Conservation (phyloP, 1,284 basidiomycete species). For the Sporisorium graminicola region DNA sequence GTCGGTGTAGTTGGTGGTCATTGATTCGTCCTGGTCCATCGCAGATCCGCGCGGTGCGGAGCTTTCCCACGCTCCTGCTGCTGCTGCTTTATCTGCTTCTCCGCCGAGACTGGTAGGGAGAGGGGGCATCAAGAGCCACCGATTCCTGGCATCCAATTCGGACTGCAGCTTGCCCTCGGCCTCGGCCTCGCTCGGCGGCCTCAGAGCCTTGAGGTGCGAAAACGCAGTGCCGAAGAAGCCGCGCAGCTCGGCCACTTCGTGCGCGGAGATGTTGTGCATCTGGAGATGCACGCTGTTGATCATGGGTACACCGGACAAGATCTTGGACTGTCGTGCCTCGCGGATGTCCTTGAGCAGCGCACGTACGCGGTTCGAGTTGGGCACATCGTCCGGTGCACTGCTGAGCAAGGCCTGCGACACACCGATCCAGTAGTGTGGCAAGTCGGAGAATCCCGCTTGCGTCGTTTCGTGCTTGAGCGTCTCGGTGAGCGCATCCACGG, state of each 20-base stretch:
- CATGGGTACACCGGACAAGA: conserved; percentile 80
- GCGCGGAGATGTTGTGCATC: conserved; percentile 67
- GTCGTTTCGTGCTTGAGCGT: conserved; percentile 66
- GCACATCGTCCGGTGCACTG: conserved; percentile 84
- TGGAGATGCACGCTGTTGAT: conserved; percentile 73
- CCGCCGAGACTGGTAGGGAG: conserved; percentile 7
- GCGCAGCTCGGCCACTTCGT: conserved; percentile 65
- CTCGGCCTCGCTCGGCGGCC: conserved; percentile 29
- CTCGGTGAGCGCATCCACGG: conserved; percentile 82
- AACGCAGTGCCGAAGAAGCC: conserved; percentile 65
- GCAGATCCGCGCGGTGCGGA: not conserved
- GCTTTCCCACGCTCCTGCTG: not conserved
- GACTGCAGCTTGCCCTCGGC: conserved; percentile 25
- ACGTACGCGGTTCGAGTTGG: conserved; percentile 83
- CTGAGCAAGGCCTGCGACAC: conserved; percentile 27
- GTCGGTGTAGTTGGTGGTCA: conserved; percentile 3
- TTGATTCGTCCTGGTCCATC: conserved; percentile 19
- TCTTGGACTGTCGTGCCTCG: conserved; percentile 93
- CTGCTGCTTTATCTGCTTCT: too few relatives aligned
- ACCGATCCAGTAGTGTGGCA: conserved; percentile 70
- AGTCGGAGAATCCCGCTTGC: conserved; percentile 59
- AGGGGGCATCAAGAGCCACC: conserved; percentile 14
- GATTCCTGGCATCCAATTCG: conserved; percentile 18
- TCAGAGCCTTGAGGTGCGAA: conserved; percentile 49
- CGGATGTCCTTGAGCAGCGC: conserved; percentile 90